Evolutionary conservation across 2,329 filamentous ascomycete species (phyloP).

Genomic region (Pseudopyrenochaeta lycopersici): DNA sequence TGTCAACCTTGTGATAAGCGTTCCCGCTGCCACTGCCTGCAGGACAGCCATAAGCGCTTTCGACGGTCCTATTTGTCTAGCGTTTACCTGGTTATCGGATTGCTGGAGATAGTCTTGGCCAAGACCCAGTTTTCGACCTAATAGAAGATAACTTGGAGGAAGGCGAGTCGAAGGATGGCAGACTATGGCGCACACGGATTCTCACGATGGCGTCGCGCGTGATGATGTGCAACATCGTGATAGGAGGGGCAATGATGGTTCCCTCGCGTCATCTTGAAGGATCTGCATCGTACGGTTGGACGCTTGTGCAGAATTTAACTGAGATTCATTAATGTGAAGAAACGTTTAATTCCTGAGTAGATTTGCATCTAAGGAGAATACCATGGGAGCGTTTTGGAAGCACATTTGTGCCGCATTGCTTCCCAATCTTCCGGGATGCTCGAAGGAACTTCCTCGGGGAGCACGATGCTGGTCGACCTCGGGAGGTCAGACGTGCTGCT

Average conservation of each 20-base stretch:
- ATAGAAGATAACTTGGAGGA: conserved; percentile 24
- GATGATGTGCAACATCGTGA: conserved; percentile 16
- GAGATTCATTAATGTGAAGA: not conserved
- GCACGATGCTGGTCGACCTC: conserved; percentile 36
- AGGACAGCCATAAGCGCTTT: conserved; percentile 21
- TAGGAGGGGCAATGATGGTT: conserved; percentile 19
- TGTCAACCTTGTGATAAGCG: conserved; percentile 24
- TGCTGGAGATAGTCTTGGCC: conserved; percentile 13
- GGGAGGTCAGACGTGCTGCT: conserved; percentile 27
- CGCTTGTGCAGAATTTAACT: conserved; percentile 6
- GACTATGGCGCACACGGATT: conserved; percentile 21
- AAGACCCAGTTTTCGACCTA: conserved; percentile 9
- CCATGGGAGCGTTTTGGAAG: not conserved
- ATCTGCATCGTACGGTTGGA: conserved; percentile 23
- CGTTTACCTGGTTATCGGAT: conserved; percentile 38
- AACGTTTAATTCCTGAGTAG: not conserved
- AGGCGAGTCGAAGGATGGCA: conserved; percentile 17
- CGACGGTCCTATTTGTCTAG: conserved; percentile 20
- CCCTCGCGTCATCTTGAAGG: conserved; percentile 16
- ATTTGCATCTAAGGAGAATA: not conserved
- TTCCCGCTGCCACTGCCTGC: conserved; percentile 22
- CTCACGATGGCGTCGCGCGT: conserved; percentile 18
- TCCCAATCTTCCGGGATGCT: conserved; percentile 8
- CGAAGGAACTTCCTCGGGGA: conserved; percentile 26
- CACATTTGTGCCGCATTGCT: not conserved